A percentile compares a stretch with the other conserved stretches of the same genome.
These are phyloP conservation scores for Lecanicillium sp. DNA, from an alignment of 2,329 filamentous ascomycete species.

Conservation along the genomic window DNA sequence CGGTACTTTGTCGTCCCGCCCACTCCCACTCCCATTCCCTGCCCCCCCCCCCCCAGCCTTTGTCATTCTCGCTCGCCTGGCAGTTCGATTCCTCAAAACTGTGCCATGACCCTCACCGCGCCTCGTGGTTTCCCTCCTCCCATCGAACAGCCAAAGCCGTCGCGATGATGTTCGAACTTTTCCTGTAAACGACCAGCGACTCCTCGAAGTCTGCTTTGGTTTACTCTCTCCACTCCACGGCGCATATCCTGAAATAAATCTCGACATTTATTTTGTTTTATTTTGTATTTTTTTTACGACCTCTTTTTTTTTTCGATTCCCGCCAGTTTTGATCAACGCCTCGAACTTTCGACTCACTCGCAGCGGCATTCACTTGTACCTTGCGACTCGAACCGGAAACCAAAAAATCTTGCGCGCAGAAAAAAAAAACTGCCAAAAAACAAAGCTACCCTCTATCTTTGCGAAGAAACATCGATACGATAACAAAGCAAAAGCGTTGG, in stretches of 20 bases:
- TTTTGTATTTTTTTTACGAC: conserved; percentile 16
- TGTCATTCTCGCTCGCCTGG: conserved; percentile 15
- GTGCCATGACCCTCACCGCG: conserved; percentile 28
- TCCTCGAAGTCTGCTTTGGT: conserved; percentile 49
- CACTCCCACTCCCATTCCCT: conserved; percentile 16
- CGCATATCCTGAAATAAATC: conserved; percentile 18
- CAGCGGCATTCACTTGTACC: conserved; percentile 49
- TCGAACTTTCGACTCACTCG: too few species aligned
- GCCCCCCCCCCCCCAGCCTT: conserved; percentile 19
- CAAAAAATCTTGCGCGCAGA: background rate
- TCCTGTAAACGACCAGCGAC: conserved; percentile 48
- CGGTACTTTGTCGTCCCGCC: background rate
- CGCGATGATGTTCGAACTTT: conserved; percentile 49
- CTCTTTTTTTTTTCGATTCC: conserved; percentile 12
- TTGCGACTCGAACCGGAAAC: conserved; percentile 28
- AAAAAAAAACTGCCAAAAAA: background rate
- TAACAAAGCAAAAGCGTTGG: background rate
- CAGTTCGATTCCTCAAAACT: conserved; percentile 30
- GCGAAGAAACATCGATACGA: background rate
- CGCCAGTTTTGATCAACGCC: background rate
- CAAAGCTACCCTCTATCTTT: background rate
- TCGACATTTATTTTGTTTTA: conserved; percentile 17
- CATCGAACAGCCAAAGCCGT: conserved; percentile 44
- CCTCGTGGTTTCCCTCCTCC: conserved; percentile 28
- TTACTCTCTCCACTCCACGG: conserved; percentile 34